These are phyloP conservation scores for Dichotomocladium elegans DNA, from an alignment of 371 early-diverging fungal genomes.

Conservation along the genomic window DNA sequence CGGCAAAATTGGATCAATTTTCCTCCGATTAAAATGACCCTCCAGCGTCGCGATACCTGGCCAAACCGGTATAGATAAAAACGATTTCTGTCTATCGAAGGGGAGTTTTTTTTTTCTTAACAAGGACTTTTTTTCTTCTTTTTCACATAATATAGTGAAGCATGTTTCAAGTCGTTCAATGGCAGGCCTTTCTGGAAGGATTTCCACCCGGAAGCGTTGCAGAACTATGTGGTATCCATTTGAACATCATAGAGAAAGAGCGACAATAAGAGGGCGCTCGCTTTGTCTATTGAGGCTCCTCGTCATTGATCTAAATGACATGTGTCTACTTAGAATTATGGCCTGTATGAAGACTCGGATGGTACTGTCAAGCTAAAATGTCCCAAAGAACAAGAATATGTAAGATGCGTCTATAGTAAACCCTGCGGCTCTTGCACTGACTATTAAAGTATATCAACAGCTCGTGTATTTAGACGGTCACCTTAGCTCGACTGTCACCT, in stretches of 20 bases:
- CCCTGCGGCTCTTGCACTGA: background rate
- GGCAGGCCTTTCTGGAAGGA: constrained; percentile 20
- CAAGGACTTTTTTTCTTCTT: too few relatives aligned
- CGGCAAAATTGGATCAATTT: constrained; percentile 5
- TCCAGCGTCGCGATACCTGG: constrained; percentile 19
- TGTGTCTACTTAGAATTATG: constrained; percentile 20
- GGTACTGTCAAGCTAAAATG: constrained; percentile 35
- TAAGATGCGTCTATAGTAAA: constrained; percentile 8
- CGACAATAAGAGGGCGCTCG: too few relatives aligned
- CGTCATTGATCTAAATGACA: background rate
- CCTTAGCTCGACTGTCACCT: background rate
- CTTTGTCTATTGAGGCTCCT: too few relatives aligned
- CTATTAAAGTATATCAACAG: background rate
- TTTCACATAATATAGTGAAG: too few relatives aligned
- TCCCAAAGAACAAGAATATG: constrained; percentile 33
- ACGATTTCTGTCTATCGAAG: too few relatives aligned
- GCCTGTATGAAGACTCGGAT: constrained; percentile 29
- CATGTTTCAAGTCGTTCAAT: constrained; percentile 15
- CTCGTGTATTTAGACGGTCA: background rate
- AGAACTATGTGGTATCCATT: constrained; percentile 27
- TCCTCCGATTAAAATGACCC: constrained; percentile 14
- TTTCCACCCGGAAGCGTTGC: constrained; percentile 34
- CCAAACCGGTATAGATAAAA: constrained; percentile 16
- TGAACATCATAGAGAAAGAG: background rate
- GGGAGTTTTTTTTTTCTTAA: too few relatives aligned